Evolutionary conservation across 1,284 basidiomycete genomes (phyloP), one percentile per base, ranked within the genome.

Genomic region (Ustilago bromivora): DNA sequence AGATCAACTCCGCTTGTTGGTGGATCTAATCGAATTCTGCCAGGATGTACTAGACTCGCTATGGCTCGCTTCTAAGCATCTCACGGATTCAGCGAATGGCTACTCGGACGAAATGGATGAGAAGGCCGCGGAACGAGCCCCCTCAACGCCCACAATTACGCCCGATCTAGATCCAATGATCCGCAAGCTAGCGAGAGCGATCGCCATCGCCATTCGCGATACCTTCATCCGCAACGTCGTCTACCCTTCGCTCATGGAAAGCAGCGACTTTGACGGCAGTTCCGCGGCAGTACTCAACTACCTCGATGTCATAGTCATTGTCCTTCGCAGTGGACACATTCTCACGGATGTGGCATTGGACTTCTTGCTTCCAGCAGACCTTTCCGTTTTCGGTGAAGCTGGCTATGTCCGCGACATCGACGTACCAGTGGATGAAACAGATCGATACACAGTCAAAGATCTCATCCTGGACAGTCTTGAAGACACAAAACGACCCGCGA

Each of bases 201-300:
- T 84, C 40, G 69, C 71, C 4, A 51, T 71, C 12, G 91, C 94
- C 7, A 91, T 96, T 12, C 91, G 92, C 57, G 89, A 91, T n/a
- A 92, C 93, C 47, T 97, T 97, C 87, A 88, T 98, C 34, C 93
- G 96, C 87, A 96, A 96, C 81, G 92, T 98, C 32, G 88, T 98
- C 36, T 97, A 97, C 84, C 95, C 96, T 0, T 94, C 94, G 6
- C 91, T 99, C 57, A 89, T 98, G 57, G 96, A 98, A 84, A 97
- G 95, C 87, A 96, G 95, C 0, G 93, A 94, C 72, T 86, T 89
- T 7, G 96, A 99, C 86, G 96, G 96, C 31, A 97, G 95, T 76
- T 93, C 95, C 0, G 93, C 97, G 1, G 96, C 96, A 2, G 95
- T 98, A 59, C 92, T 98, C 90, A 94, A 93, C n/a, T 98, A 99